Conservation (phyloP, 2,329 filamentous ascomycete genomes). For the Hypoxylon sp. region DNA sequence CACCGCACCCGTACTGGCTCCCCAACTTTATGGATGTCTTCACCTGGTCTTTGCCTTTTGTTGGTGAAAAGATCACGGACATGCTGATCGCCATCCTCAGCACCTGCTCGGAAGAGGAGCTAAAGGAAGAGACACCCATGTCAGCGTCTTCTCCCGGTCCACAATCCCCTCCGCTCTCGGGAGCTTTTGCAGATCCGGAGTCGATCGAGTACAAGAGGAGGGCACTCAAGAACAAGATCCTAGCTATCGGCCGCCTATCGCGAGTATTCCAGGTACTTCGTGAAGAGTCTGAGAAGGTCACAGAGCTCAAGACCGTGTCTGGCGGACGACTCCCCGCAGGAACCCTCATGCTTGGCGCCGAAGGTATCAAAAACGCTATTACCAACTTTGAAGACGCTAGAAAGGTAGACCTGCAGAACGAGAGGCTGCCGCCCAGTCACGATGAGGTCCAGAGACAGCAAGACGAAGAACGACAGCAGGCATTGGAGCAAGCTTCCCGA, state of each 20-base stretch:
- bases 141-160: conserved; percentile 73
- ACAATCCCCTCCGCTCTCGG: conserved; percentile 73
- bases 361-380: conserved; percentile 98
- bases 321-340: conserved; percentile 92
- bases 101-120: conserved; percentile 98
- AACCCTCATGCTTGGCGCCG: conserved; percentile 96
- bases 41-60: conserved; percentile 99
- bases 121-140: conserved; percentile 86
- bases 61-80: conserved; percentile 98
- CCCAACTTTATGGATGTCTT: conserved; percentile 99
- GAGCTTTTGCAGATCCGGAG: conserved; percentile 70
- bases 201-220: conserved; percentile 93
- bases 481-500: conserved; percentile 82
- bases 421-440: conserved; percentile 88
- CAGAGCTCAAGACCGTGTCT: conserved; percentile 95
- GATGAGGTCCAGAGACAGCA: conserved; percentile 89
- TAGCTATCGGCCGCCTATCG: conserved; percentile 94
- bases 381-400: conserved; percentile 95
- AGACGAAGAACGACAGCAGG: conserved; percentile 81
- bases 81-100: conserved; percentile 99
- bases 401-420: conserved; percentile 97
- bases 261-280: conserved; percentile 98
- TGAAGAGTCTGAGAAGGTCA: conserved; percentile 96
- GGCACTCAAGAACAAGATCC: conserved; percentile 99
- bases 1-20: conserved; percentile 98